phyloP scores from a whole-genome alignment of 1,139 yeast genomes.

The Nakaseomyces bracarensis region DNA sequence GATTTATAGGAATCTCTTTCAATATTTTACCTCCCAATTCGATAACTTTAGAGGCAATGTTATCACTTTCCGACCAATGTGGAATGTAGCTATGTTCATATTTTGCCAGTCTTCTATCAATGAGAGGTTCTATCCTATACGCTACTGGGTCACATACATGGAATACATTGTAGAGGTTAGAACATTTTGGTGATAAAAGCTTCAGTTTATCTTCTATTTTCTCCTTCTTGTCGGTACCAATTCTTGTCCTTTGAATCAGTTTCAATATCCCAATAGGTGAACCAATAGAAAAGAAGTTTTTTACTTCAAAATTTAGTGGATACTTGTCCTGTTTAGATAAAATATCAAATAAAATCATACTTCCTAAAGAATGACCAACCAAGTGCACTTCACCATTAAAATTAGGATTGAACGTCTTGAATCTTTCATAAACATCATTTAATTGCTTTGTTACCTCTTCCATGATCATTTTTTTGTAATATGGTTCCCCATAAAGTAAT shows the following conservation, averaged over 20 bases:
- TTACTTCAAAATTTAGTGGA: conserved; percentile 60
- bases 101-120: conserved; percentile 45
- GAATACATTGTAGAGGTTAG: conserved; percentile 63
- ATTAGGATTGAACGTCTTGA: conserved; percentile 56
- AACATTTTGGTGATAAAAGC: conserved; percentile 41
- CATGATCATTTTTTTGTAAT: conserved; percentile 54
- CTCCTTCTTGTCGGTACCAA: conserved; percentile 27
- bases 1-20: conserved; percentile 14
- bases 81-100: conserved; percentile 43
- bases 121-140: conserved; percentile 75
- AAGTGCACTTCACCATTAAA: conserved; percentile 75
- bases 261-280: conserved; percentile 88
- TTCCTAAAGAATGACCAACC: conserved; percentile 87
- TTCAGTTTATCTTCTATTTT: conserved; percentile 8
- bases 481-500: conserved; percentile 74
- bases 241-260: conserved; percentile 51
- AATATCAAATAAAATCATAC: conserved; percentile 76
- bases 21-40: conserved; percentile 24
- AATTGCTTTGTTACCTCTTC: conserved; percentile 61
- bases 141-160: conserved; percentile 90
- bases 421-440: conserved; percentile 57
- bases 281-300: conserved; percentile 72
- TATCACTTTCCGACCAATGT: conserved; percentile 23
- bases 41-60: conserved; percentile 23
- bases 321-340: conserved; percentile 47